Evolutionary conservation across 768 basidiomycete species (phyloP).

Genomic region (Suillus subaureus): DNA sequence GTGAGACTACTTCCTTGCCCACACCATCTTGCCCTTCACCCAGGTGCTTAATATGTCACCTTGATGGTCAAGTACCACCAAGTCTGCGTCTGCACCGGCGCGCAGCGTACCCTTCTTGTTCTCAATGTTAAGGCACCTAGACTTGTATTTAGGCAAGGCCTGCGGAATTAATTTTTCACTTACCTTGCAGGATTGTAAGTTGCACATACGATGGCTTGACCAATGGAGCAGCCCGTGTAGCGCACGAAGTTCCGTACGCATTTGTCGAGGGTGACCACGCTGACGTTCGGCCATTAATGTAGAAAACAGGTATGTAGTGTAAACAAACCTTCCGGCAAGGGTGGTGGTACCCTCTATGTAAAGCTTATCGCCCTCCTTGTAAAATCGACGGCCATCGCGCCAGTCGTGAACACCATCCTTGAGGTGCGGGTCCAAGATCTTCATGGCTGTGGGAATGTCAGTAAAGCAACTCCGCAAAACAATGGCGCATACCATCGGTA

Average conservation of each 20-base stretch:
- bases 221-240: constrained; percentile 83
- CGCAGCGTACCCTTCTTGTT: constrained; percentile 79
- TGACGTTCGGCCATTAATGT: constrained; percentile 27
- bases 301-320: constrained; percentile 4
- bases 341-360: constrained; percentile 86
- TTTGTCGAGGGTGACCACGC: constrained; percentile 80
- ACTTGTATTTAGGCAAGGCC: constrained; percentile 7
- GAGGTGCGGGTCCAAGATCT: constrained; percentile 82
- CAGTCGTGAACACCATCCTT: constrained; percentile 86
- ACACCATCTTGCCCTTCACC: constrained; percentile 77
- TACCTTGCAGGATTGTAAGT: constrained; percentile 85
- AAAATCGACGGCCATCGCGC: constrained; percentile 80
- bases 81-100: constrained; percentile 84
- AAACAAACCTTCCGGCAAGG: constrained; percentile 78
- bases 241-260: constrained; percentile 84
- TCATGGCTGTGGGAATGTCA: constrained; percentile 59
- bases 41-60: constrained; percentile 73
- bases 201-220: constrained; percentile 83
- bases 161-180: constrained; percentile 21
- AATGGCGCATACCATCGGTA: constrained; percentile 69
- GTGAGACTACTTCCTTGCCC: constrained; percentile 41
- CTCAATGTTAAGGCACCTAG: constrained; percentile 76
- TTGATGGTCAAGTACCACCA: constrained; percentile 71
- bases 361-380: constrained; percentile 80
- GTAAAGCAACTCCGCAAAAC: not conserved